Evolutionary conservation across 495 filamentous ascomycete genomes (phyloP).

Genomic region (Lophiostoma macrostomum): DNA sequence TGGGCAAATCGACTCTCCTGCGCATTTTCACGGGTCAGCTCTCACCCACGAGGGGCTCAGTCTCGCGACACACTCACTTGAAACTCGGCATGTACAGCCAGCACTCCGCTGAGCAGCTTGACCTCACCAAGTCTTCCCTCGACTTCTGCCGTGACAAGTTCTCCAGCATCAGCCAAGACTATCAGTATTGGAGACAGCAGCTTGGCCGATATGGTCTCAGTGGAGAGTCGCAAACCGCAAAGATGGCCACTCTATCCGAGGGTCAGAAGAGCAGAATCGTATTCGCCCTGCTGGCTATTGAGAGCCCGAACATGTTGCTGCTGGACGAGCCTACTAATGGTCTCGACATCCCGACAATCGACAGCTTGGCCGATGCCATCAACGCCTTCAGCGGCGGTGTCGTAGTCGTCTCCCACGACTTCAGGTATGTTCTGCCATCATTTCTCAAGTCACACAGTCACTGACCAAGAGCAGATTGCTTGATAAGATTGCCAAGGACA

Average conservation of each 20-base stretch:
- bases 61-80: constrained; percentile 92
- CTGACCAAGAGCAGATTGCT: constrained; percentile 62
- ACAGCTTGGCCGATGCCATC: constrained; percentile 95
- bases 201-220: constrained; percentile 89
- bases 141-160: constrained; percentile 99
- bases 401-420: constrained; percentile 97
- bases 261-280: constrained; percentile 98
- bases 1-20: constrained; percentile 98
- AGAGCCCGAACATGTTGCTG: constrained; percentile 94
- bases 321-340: constrained; percentile 99
- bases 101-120: constrained; percentile 97
- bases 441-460: background rate
- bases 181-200: constrained; percentile 99
- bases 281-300: constrained; percentile 93
- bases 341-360: constrained; percentile 98
- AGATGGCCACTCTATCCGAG: constrained; percentile 97
- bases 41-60: constrained; percentile 74
- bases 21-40: constrained; percentile 97
- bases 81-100: constrained; percentile 97
- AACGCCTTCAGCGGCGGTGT: constrained; percentile 95
- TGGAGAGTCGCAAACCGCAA: constrained; percentile 89
- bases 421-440: constrained; percentile 62
- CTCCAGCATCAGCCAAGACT: constrained; percentile 81
- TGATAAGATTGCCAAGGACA: constrained; percentile 99
- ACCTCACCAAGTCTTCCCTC: constrained; percentile 93